Conservation (phyloP, 2,329 filamentous ascomycete genomes). For the Fusarium sarcochroum region DNA sequence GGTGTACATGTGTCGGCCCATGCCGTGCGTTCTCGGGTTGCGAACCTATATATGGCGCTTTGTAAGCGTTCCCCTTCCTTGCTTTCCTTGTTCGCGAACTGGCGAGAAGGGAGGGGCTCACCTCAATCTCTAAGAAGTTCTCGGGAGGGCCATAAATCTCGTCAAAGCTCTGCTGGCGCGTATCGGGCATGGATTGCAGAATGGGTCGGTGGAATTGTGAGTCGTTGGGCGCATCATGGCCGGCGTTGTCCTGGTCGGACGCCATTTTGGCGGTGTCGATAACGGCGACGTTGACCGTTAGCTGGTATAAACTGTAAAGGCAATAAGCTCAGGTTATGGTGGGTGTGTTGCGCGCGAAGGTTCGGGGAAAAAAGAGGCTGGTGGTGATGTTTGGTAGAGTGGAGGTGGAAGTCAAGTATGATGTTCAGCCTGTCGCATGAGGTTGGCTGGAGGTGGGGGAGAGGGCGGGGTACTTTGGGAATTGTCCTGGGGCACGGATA, state of each 20-base stretch:
- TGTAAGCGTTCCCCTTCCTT: slow-evolving; percentile 13
- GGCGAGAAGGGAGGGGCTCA: slow-evolving; percentile 55
- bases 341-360: slow-evolving; percentile 1
- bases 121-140: slow-evolving; percentile 99
- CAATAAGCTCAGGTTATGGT: neutral
- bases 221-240: slow-evolving; percentile 47
- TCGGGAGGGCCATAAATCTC: slow-evolving; percentile 99
- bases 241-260: slow-evolving; percentile 54
- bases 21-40: slow-evolving; percentile 94
- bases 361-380: slow-evolving; percentile 1
- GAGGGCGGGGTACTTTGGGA: slow-evolving; percentile 26
- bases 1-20: slow-evolving; percentile 96
- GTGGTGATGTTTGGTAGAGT: slow-evolving; percentile 26
- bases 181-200: slow-evolving; percentile 77
- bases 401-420: slow-evolving; percentile 21
- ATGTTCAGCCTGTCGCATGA: slow-evolving; percentile 32
- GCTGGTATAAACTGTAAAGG: neutral
- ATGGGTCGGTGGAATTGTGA: slow-evolving; percentile 64
- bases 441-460: slow-evolving; percentile 16
- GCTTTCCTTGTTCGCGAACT: neutral
- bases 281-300: neutral
- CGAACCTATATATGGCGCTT: slow-evolving; percentile 74
- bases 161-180: slow-evolving; percentile 94
- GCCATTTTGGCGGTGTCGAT: slow-evolving; percentile 60
- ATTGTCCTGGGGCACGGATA: neutral